These are phyloP conservation scores for Psilocybe tampanensis DNA, from an alignment of 768 basidiomycete genomes.

Conservation along the genomic window DNA sequence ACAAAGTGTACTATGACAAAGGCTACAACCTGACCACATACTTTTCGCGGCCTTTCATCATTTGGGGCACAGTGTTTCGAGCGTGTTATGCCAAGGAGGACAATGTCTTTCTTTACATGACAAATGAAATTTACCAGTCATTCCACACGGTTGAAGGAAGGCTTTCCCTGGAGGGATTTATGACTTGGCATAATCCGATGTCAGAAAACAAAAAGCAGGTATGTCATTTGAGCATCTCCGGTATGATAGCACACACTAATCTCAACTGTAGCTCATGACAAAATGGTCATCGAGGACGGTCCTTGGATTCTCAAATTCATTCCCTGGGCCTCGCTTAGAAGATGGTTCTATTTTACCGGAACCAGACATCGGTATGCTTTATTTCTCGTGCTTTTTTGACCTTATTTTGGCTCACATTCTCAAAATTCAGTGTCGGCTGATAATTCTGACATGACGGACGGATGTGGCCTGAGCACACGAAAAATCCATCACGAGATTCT, in stretches of 20 bases:
- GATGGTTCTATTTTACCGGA: constrained; percentile 35
- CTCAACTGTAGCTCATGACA: constrained; percentile 46
- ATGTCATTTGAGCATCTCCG: background rate
- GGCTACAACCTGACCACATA: constrained; percentile 36
- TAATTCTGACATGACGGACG: constrained; percentile 57
- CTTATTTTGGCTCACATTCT: background rate
- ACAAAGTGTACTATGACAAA: constrained; percentile 30
- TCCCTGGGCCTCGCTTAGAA: constrained; percentile 51
- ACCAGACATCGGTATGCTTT: constrained; percentile 47
- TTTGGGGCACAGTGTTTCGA: constrained; percentile 56
- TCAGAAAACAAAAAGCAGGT: constrained; percentile 53
- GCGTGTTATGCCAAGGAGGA: constrained; percentile 64
- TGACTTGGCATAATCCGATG: constrained; percentile 59
- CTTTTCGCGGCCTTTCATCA: constrained; percentile 52
- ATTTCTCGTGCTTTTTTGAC: constrained; percentile 7
- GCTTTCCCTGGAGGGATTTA: constrained; percentile 47
- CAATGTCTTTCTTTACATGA: constrained; percentile 56
- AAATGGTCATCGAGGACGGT: constrained; percentile 67
- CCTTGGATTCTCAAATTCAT: constrained; percentile 64
- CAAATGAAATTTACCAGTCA: constrained; percentile 43
- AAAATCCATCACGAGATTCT: constrained; percentile 32
- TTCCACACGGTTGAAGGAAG: constrained; percentile 22
- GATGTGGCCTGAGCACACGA: constrained; percentile 48
- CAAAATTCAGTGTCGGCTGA: constrained; percentile 24
- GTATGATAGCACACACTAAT: background rate